phyloP scores from a whole-genome alignment of 164 flowering plant genomes.

The Tinospora cordifolia region DNA sequence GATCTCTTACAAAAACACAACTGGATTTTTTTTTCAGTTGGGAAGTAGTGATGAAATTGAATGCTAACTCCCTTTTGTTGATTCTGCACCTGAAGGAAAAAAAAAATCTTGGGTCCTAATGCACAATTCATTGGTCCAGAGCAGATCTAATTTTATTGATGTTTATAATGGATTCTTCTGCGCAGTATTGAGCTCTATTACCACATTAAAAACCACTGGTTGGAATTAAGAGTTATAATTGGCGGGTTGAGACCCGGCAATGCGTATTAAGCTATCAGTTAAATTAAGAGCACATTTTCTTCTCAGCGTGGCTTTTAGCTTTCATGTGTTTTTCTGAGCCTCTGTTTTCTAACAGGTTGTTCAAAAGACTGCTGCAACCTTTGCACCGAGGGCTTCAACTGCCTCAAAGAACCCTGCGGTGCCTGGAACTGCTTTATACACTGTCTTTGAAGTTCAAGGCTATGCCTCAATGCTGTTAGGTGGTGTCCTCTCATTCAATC shows the following conservation, averaged over 20 bases:
- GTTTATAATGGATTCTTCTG: no score
- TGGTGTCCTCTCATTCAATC: slow-evolving; percentile 87
- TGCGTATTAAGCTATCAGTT: background rate
- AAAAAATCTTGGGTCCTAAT: no score
- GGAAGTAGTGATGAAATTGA: no score
- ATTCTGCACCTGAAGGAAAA: no score
- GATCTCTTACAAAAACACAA: no score
- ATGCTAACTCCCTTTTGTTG: no score
- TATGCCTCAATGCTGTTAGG: slow-evolving; percentile 83
- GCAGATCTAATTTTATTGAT: no score
- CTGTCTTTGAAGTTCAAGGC: slow-evolving; percentile 91
- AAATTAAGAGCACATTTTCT: background rate
- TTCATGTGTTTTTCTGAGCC: background rate
- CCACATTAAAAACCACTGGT: no score
- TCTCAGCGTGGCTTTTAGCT: background rate
- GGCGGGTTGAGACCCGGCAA: background rate
- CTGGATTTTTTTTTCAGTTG: no score
- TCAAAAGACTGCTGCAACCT: slow-evolving; percentile 92
- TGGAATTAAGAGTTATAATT: background rate
- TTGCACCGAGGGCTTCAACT: slow-evolving; percentile 97
- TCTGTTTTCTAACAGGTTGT: slow-evolving; percentile 46
- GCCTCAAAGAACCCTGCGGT: slow-evolving; percentile 87
- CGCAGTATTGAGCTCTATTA: no score
- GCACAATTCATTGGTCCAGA: no score
- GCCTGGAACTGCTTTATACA: slow-evolving; percentile 70